These are phyloP conservation scores for Haberlea rhodopensis DNA, from an alignment of 257 asterid genomes.

Conservation along the genomic window DNA sequence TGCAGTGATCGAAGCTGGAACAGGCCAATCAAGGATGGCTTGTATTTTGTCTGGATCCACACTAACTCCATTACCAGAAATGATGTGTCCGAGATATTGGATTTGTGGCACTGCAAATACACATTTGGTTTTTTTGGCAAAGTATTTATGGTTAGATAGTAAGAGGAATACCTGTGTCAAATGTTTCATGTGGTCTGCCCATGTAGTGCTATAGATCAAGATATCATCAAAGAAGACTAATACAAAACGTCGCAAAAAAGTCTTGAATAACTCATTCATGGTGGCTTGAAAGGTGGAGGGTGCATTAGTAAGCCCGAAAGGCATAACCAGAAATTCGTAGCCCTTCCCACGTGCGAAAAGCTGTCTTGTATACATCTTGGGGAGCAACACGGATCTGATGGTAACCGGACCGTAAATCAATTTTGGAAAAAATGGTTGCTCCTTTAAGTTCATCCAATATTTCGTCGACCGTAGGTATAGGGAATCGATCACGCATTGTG, in stretches of 20 bases:
- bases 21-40: background rate
- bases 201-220: too few relatives aligned
- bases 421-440: too few relatives aligned
- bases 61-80: background rate
- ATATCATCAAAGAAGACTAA: too few relatives aligned
- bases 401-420: too few relatives aligned
- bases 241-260: background rate
- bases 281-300: background rate
- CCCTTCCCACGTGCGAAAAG: too few relatives aligned
- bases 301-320: too few relatives aligned
- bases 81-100: conserved; percentile 4
- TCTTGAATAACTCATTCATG: background rate
- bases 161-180: too few relatives aligned
- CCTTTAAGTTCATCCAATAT: background rate
- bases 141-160: background rate
- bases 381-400: too few relatives aligned
- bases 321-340: too few relatives aligned
- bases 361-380: too few relatives aligned
- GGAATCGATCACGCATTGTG: background rate
- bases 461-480: background rate
- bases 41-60: background rate
- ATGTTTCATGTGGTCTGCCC: too few relatives aligned
- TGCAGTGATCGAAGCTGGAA: background rate
- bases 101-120: background rate
- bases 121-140: background rate